Evolutionary conservation across 495 filamentous ascomycete genomes (phyloP).

Genomic region (Apiosordaria backusii): DNA sequence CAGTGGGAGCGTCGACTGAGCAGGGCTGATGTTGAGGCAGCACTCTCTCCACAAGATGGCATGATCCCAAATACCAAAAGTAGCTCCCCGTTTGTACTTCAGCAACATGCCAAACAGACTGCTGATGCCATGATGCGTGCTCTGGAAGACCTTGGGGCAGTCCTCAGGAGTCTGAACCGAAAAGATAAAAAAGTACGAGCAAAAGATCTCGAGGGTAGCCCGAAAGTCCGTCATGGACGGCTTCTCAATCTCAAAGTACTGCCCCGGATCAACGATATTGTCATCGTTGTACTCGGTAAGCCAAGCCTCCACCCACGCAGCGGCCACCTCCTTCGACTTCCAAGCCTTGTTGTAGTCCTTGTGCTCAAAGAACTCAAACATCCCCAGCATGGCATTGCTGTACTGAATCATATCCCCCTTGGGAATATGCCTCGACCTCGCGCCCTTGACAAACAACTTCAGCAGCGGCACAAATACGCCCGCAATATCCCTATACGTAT

Average conservation of each 20-base stretch:
- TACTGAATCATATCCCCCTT: constrained; percentile 21
- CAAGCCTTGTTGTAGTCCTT: constrained; percentile 60
- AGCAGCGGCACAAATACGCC: constrained; percentile 62
- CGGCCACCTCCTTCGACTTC: constrained; percentile 58
- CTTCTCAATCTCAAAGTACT: constrained; percentile 57
- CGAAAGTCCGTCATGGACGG: constrained; percentile 57
- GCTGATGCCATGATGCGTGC: constrained; percentile 62
- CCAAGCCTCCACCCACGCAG: constrained; percentile 61
- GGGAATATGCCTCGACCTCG: constrained; percentile 23
- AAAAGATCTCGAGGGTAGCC: constrained; percentile 58
- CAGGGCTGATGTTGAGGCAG: constrained; percentile 46
- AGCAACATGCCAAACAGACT: constrained; percentile 64
- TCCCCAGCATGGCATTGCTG: constrained; percentile 26
- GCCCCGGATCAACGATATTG: constrained; percentile 47
- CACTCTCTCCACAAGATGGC: constrained; percentile 63
- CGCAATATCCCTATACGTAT: constrained; percentile 50
- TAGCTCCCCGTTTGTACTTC: constrained; percentile 59
- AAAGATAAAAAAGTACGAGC: constrained; percentile 66
- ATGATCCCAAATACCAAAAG: constrained; percentile 66
- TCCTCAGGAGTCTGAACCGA: constrained; percentile 61
- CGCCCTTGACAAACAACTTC: constrained; percentile 51
- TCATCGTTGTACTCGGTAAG: constrained; percentile 51
- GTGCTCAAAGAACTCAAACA: constrained; percentile 31
- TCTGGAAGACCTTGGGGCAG: constrained; percentile 63
- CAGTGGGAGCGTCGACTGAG: constrained; percentile 21